Evolutionary conservation across 164 flowering plant genomes (phyloP).

Genomic region (Umbellularia californica): DNA sequence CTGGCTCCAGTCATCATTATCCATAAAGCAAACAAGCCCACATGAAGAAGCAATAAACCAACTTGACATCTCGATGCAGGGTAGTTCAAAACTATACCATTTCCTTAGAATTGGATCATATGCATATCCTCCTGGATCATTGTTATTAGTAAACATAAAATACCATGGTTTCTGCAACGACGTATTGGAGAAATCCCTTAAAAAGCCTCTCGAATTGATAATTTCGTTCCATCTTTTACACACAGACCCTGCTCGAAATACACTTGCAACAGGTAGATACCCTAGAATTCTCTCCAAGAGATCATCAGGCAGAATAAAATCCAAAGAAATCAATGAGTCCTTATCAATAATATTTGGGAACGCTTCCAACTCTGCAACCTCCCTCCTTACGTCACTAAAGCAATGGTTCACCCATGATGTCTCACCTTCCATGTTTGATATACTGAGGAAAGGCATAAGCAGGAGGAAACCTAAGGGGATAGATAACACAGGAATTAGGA

Average conservation of each 20-base stretch:
- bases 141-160: constrained; percentile 84
- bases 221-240: constrained; percentile 88
- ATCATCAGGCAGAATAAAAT: constrained; percentile 75
- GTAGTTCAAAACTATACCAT: constrained; percentile 83
- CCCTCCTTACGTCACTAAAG: constrained; percentile 14
- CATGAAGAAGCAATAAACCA: constrained; percentile 73
- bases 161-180: constrained; percentile 83
- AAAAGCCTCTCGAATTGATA: constrained; percentile 58
- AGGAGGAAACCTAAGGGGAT: background rate
- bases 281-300: constrained; percentile 73
- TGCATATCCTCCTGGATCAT: constrained; percentile 75
- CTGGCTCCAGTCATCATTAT: constrained; percentile 54
- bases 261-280: constrained; percentile 71
- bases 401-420: constrained; percentile 24
- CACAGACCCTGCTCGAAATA: constrained; percentile 77
- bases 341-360: constrained; percentile 38
- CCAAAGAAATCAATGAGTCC: constrained; percentile 44
- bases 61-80: constrained; percentile 52
- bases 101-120: constrained; percentile 75
- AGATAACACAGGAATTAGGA: background rate
- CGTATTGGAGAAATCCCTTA: constrained; percentile 49
- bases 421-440: constrained; percentile 25
- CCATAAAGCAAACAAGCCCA: constrained; percentile 88
- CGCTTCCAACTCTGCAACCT: constrained; percentile 32
- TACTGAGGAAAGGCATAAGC: background rate